A percentile compares a stretch with the other conserved stretches of the same genome.
Evolutionary conservation across 2,329 filamentous ascomycete species (phyloP).

Genomic region (Rhexocercosporidium sp.): DNA sequence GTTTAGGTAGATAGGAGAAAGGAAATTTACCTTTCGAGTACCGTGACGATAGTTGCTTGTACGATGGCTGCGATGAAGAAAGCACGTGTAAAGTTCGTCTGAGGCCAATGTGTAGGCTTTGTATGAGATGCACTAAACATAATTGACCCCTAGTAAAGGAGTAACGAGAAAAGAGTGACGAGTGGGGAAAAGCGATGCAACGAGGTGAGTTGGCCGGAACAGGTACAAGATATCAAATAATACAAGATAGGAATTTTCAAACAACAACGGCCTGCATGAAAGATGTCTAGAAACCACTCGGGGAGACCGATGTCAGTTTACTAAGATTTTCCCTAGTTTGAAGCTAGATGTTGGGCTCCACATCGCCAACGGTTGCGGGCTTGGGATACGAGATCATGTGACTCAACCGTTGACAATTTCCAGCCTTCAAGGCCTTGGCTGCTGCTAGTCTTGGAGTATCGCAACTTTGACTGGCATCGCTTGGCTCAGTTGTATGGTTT

Average conservation of each 20-base stretch:
- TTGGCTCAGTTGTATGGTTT: not conserved
- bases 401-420: not conserved
- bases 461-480: too few species aligned
- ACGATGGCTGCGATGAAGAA: conserved; percentile 5
- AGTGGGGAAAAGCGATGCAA: not conserved
- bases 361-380: not conserved
- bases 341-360: not conserved
- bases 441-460: not conserved
- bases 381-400: conserved; percentile 3
- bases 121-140: not conserved
- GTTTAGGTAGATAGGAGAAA: too few species aligned
- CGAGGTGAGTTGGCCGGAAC: too few species aligned
- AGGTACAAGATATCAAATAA: not conserved
- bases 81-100: conserved; percentile 3
- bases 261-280: not conserved
- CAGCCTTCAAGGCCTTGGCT: not conserved
- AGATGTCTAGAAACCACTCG: not conserved
- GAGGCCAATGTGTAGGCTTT: not conserved
- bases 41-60: conserved; percentile 5
- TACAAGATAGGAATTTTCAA: not conserved
- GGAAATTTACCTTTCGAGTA: conserved; percentile 1
- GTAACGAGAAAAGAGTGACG: not conserved
- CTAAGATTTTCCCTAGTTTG: not conserved
- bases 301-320: not conserved
- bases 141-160: too few species aligned